phyloP scores from a whole-genome alignment of 2,329 filamentous ascomycete genomes.

The Pestalotiopsis sp. region DNA sequence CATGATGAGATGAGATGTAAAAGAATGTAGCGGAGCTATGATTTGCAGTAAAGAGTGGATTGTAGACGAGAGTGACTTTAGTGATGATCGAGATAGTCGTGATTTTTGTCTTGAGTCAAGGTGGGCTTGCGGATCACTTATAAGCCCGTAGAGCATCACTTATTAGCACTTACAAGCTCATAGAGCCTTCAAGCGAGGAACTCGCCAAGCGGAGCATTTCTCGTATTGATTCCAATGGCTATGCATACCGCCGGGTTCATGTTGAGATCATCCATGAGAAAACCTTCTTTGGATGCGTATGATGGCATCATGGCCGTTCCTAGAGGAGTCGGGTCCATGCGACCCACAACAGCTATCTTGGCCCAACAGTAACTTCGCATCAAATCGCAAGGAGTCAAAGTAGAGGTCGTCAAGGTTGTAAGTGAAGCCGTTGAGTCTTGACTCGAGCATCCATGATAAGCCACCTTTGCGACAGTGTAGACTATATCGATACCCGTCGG shows the following conservation, averaged over 20 bases:
- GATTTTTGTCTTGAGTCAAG: neutral
- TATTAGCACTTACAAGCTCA: too few relatives aligned
- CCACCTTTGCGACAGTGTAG: neutral
- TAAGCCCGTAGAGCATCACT: neutral
- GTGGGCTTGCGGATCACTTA: neutral
- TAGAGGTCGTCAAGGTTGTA: neutral
- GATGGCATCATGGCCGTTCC: neutral
- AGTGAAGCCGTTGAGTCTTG: neutral
- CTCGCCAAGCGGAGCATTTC: neutral
- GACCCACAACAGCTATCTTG: neutral
- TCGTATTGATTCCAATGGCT: neutral
- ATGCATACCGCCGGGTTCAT: neutral
- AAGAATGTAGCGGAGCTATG: neutral
- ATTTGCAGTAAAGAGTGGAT: neutral
- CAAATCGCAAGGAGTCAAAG: neutral
- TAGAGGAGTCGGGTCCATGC: neutral
- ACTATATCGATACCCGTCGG: neutral
- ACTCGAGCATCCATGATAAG: neutral
- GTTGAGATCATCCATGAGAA: neutral
- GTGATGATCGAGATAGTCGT: neutral
- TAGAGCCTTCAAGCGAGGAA: neutral
- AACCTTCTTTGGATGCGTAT: neutral
- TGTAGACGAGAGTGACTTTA: neutral
- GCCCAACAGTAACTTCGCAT: neutral
- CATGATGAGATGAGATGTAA: neutral